Percentiles rank a stretch among this genome's conserved stretches.
Evolutionary conservation across 768 basidiomycete genomes (phyloP).

Genomic region (Xanthoconium purpureum): DNA sequence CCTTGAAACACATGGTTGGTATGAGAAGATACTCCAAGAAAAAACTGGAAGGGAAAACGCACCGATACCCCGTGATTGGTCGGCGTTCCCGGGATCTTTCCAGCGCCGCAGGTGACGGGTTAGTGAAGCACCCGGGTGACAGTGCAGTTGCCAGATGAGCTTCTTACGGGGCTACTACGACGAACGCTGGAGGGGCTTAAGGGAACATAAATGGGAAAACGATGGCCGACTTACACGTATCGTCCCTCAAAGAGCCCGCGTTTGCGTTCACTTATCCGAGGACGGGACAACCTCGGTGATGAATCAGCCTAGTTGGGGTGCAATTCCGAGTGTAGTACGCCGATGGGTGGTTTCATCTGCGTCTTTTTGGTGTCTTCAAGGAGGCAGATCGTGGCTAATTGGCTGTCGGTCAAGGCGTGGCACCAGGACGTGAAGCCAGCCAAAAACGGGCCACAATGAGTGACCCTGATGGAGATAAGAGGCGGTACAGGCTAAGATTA

Average conservation of each 20-base stretch:
- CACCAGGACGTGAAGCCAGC: too few relatives aligned
- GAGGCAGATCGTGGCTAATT: too few relatives aligned
- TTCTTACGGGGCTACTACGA: conserved; percentile 10
- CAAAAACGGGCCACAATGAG: too few relatives aligned
- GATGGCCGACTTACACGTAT: conserved; percentile 9
- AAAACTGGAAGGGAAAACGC: background rate
- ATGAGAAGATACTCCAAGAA: too few relatives aligned
- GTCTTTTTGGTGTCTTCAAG: too few relatives aligned
- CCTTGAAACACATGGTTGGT: too few relatives aligned
- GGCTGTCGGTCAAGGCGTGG: conserved; percentile 1
- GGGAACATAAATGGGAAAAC: background rate
- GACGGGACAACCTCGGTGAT: conserved; percentile 16
- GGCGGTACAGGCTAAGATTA: too few relatives aligned
- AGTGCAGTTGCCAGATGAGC: background rate
- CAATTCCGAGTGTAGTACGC: conserved; percentile 15
- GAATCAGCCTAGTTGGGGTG: conserved; percentile 20
- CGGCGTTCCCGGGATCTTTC: conserved; percentile 14
- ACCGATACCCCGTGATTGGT: conserved; percentile 5
- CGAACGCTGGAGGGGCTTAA: background rate
- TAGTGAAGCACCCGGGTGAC: conserved; percentile 11
- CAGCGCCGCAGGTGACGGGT: conserved; percentile 12
- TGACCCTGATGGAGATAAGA: too few relatives aligned
- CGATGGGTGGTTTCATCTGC: too few relatives aligned
- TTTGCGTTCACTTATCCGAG: conserved; percentile 26
- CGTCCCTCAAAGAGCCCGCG: conserved; percentile 17